Percentiles rank a stretch among this genome's conserved stretches.
phyloP scores from a whole-genome alignment of 139 green algal species.

The Closterium sp. region DNA sequence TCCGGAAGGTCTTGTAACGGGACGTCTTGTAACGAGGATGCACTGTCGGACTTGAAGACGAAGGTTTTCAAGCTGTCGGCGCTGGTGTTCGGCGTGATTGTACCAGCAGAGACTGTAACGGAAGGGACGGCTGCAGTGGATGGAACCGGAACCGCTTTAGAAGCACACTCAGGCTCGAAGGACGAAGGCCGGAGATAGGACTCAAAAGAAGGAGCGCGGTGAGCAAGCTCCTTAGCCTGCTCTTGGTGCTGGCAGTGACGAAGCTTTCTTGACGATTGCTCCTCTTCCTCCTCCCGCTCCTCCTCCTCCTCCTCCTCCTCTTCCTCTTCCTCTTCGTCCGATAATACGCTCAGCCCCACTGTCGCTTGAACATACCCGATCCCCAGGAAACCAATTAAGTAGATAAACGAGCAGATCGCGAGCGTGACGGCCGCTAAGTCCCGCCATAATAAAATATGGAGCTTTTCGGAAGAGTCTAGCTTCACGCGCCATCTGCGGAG shows the following conservation, averaged over 20 bases:
- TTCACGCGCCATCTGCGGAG: conserved; percentile 43
- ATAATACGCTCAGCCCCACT: background rate
- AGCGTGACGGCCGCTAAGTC: conserved; percentile 32
- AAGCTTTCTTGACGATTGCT: background rate
- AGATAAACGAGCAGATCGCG: conserved; percentile 44
- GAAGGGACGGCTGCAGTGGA: background rate
- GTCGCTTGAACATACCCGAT: conserved; percentile 46
- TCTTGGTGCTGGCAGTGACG: background rate
- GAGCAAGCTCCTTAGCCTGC: background rate
- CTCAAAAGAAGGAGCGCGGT: background rate
- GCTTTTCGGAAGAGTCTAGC: conserved; percentile 3
- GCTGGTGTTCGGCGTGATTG: background rate
- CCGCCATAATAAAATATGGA: conserved; percentile 26
- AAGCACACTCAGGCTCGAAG: background rate
- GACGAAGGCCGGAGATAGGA: background rate
- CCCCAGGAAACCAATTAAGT: conserved; percentile 52
- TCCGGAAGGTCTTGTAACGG: background rate
- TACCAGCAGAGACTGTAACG: background rate
- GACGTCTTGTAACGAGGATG: background rate
- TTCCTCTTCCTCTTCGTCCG: conserved; percentile 21
- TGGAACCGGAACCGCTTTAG: conserved; percentile 8
- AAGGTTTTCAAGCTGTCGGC: background rate
- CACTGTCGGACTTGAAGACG: background rate
- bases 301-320: background rate
- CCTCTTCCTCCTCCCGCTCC: background rate